A percentile compares a stretch with the other conserved stretches of the same genome.
phyloP scores from a whole-genome alignment of 2,329 filamentous ascomycete genomes.

The Ascocoryne sarcoides region DNA sequence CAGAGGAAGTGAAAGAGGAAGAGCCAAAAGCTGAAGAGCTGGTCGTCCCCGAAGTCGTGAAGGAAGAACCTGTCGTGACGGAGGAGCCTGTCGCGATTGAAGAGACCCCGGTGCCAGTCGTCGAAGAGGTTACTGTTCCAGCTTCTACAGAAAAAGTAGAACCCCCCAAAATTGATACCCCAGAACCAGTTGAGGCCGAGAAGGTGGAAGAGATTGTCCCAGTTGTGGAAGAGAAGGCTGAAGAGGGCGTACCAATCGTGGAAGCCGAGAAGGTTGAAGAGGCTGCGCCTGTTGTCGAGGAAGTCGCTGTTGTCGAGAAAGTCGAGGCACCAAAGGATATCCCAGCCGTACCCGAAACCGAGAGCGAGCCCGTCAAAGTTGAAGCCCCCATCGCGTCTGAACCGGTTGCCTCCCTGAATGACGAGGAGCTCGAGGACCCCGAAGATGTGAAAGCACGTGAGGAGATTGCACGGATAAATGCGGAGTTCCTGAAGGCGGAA shows the following conservation, averaged over 20 bases:
- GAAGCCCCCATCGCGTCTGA: background rate
- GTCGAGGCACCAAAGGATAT: slow-evolving; percentile 7
- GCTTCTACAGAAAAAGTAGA: background rate
- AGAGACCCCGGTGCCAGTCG: slow-evolving; percentile 5
- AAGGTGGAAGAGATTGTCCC: background rate
- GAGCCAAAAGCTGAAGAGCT: slow-evolving; percentile 15
- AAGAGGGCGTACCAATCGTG: slow-evolving; percentile 10
- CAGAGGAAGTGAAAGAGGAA: slow-evolving; percentile 10
- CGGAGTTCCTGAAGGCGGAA: slow-evolving; percentile 18
- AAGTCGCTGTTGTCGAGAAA: slow-evolving; percentile 5
- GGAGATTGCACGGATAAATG: slow-evolving; percentile 23
- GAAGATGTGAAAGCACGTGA: slow-evolving; percentile 19
- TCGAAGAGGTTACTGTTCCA: background rate
- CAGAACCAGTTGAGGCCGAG: background rate
- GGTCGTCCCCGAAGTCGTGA: background rate
- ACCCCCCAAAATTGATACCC: background rate
- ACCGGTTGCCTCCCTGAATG: background rate
- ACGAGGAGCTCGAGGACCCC: slow-evolving; percentile 5
- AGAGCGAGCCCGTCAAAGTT: background rate
- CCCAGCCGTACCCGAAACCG: slow-evolving; percentile 1
- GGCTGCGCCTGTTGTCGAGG: slow-evolving; percentile 3
- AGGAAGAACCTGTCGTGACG: background rate
- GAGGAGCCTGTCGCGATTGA: slow-evolving; percentile 19
- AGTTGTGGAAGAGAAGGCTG: slow-evolving; percentile 9
- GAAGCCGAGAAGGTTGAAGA: background rate